Base-by-base conservation (phyloP, 2,329 filamentous ascomycete species). In the Trichophyton verrucosum region DNA sequence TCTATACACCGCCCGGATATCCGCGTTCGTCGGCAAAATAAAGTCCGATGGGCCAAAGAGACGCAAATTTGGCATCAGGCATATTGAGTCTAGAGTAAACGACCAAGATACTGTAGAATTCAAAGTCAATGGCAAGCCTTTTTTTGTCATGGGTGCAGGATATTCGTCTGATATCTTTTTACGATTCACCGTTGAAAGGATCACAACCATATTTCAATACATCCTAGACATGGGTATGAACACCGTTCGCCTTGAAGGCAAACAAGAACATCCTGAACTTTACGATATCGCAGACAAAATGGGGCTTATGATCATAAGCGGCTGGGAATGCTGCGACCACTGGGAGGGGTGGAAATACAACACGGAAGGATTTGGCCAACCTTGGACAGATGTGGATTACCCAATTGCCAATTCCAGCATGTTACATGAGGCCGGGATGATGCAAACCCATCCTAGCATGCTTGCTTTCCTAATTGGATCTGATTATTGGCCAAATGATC, bases 301-400 rank as follows among this genome's bases (percentile, higher is more conserved):
- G 66, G 84, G 84, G 0, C 66, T 86, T 40, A 84, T 86, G 82
- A 70, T 86, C 0, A 73, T 86, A 42, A 74, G 82, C 0, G 84
- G 84, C 0, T 86, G 83, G 82, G 83, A 86, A 63, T 86, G 84
- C 69, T 86, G 84, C 68, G 81, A 86, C 65, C 86, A 86, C 67
- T 86, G 84, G 84, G 84, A 86, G 66, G 80, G 78, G 0, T 86
- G 82, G 82, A 69, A 67, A 57, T 84, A 85, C 68, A 86, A 86
- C 65, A 68, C 80, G 11, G 79, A 86, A n/a, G 73, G 70, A 0
- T 61, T 66, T 8, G 77, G 75, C 0, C 66, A 71, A 2, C 71
- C 70, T 59, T 86, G 82, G 82, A 71, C 68, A 0, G 75, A 80
- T 0, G 65, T 69, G 1, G 84, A 86, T 69, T 86, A 86, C 66